A percentile compares a stretch with the other conserved stretches of the same genome.
phyloP scores from a whole-genome alignment of 2,329 filamentous ascomycete genomes.

The Sarocladium kiliense region DNA sequence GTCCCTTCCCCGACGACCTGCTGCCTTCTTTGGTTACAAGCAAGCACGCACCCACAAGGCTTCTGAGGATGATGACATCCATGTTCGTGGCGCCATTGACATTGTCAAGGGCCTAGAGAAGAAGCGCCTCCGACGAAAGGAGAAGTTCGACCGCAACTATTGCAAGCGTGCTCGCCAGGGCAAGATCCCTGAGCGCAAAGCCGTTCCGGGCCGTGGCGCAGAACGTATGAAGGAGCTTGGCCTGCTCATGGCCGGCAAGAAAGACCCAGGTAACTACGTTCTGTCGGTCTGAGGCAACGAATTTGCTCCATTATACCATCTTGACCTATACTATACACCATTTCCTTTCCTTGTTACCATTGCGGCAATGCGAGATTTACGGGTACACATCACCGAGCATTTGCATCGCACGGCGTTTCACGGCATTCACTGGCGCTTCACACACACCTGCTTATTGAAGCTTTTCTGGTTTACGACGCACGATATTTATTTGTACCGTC shows the following conservation, averaged over 20 bases:
- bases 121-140: constrained; percentile 86
- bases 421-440: background rate
- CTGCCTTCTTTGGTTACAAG: constrained; percentile 55
- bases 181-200: constrained; percentile 53
- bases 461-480: background rate
- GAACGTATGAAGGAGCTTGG: constrained; percentile 83
- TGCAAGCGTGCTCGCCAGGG: constrained; percentile 76
- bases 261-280: constrained; percentile 69
- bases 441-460: background rate
- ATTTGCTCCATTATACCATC: constrained; percentile 4
- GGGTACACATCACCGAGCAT: background rate
- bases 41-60: constrained; percentile 33
- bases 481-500: background rate
- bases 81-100: constrained; percentile 89
- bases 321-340: background rate
- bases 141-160: constrained; percentile 87
- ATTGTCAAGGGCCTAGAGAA: constrained; percentile 95
- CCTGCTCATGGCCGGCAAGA: constrained; percentile 78
- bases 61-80: constrained; percentile 42
- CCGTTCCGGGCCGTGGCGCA: constrained; percentile 75
- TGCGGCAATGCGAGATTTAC: background rate
- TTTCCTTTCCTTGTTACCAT: constrained; percentile 11
- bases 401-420: constrained; percentile 6
- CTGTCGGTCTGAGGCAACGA: constrained; percentile 55
- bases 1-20: constrained; percentile 70